These are phyloP conservation scores for Thraustochytrium striatum DNA, from an alignment of 352 stramenopile species.

Conservation along the genomic window DNA sequence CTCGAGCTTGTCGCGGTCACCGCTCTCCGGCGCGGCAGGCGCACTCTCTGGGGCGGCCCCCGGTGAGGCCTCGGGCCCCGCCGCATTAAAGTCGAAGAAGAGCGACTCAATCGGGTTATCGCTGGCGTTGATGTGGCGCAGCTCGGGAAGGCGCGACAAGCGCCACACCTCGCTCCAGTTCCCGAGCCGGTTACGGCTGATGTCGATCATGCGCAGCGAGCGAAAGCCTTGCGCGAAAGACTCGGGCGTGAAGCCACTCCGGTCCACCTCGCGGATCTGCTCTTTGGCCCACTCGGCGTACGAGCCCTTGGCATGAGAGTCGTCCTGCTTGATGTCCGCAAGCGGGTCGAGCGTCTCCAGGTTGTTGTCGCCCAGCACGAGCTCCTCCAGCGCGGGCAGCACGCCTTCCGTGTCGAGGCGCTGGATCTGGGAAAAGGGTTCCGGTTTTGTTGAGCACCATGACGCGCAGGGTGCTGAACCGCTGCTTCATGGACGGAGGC, in stretches of 20 bases:
- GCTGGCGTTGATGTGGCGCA: conserved; percentile 22
- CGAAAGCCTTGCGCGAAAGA: conserved; percentile 45
- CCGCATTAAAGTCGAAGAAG: conserved; percentile 14
- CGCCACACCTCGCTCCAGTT: conserved; percentile 44
- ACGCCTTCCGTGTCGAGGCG: conserved; percentile 1
- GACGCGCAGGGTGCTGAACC: conserved; percentile 12
- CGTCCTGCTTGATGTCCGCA: conserved; percentile 8
- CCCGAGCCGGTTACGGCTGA: conserved; percentile 24
- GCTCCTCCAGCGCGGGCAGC: conserved; percentile 14
- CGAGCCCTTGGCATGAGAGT: background rate
- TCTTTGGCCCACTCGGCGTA: conserved; percentile 22
- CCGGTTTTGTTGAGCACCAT: conserved; percentile 41
- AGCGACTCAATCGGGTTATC: conserved; percentile 39
- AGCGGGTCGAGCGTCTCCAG: conserved; percentile 51
- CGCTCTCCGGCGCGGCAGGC: background rate
- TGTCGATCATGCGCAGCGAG: conserved; percentile 13
- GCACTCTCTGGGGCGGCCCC: background rate
- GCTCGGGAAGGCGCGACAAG: conserved; percentile 15
- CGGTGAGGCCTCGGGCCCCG: too few relatives aligned
- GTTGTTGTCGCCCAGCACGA: conserved; percentile 69
- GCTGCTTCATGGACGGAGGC: background rate
- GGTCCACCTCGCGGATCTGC: conserved; percentile 26
- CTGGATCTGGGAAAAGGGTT: conserved; percentile 25
- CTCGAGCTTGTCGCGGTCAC: conserved; percentile 6
- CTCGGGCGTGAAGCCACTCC: conserved; percentile 35